Evolutionary conservation across 176 grass and related monocot genomes (phyloP).

Genomic region (Thinopyrum elongatum): DNA sequence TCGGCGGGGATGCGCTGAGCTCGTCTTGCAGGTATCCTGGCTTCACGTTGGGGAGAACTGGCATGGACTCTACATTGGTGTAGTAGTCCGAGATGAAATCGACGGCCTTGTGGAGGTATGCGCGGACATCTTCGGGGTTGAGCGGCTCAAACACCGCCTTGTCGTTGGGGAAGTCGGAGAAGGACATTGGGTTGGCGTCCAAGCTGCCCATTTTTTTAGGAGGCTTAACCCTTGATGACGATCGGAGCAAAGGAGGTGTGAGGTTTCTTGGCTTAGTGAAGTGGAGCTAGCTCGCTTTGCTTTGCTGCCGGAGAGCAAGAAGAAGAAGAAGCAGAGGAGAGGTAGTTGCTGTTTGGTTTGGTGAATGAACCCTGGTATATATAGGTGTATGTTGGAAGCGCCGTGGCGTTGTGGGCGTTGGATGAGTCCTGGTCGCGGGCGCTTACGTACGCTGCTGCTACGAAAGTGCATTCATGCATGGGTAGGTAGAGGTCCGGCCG

Average conservation of each 20-base stretch:
- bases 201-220: neutral
- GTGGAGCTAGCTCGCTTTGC: too few species aligned
- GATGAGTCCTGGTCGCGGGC: neutral
- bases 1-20: neutral
- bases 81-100: constrained; percentile 15
- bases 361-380: neutral
- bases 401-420: neutral
- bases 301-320: too few species aligned
- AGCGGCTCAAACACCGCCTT: neutral
- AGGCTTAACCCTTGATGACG: too few species aligned
- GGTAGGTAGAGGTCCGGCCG: neutral
- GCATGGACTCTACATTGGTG: neutral
- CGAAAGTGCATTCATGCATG: neutral
- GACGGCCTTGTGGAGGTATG: constrained; percentile 4
- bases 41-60: neutral
- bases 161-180: neutral
- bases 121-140: neutral
- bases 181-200: neutral
- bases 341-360: neutral
- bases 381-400: neutral
- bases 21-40: neutral
- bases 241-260: neutral
- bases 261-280: neutral
- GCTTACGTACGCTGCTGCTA: too few species aligned
- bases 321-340: too few species aligned